These are phyloP conservation scores for Daldinia vernicosa DNA, from an alignment of 495 filamentous ascomycete species.

Conservation along the genomic window DNA sequence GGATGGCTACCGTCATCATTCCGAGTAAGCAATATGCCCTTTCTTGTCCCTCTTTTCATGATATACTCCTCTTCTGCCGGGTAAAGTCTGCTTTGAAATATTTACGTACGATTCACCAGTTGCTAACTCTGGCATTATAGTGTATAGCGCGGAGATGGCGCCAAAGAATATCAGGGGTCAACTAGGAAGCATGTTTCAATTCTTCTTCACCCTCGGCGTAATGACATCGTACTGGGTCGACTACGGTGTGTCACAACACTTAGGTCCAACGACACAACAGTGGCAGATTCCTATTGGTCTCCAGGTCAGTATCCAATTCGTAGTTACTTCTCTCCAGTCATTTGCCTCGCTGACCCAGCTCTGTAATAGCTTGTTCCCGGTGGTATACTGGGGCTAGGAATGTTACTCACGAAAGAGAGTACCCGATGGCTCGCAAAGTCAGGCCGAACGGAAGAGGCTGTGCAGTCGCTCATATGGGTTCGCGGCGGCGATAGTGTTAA, in stretches of 20 bases:
- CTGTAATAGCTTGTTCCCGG: conserved; percentile 49
- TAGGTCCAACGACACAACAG: conserved; percentile 49
- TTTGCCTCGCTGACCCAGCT: background rate
- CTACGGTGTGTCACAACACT: conserved; percentile 52
- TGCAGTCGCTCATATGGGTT: conserved; percentile 56
- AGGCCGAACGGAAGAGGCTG: conserved; percentile 57
- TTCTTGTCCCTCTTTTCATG: background rate
- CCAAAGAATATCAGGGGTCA: conserved; percentile 60
- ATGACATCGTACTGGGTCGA: conserved; percentile 62
- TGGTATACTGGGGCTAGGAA: conserved; percentile 53
- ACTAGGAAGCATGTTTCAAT: conserved; percentile 56
- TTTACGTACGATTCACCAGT: background rate
- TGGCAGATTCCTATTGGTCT: conserved; percentile 61
- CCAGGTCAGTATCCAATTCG: conserved; percentile 40
- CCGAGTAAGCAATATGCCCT: conserved; percentile 44
- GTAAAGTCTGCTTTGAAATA: no score
- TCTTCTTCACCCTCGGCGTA: conserved; percentile 59
- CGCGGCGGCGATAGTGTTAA: conserved; percentile 52
- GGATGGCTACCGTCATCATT: conserved; percentile 61
- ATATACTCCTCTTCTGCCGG: background rate
- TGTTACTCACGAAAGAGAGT: conserved; percentile 58
- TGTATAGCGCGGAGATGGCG: conserved; percentile 62
- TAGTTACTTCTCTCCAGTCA: no score
- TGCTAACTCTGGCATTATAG: background rate
- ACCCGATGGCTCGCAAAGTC: conserved; percentile 58